Percentiles rank a stretch among this genome's conserved stretches.
Conservation (phyloP, 2,329 filamentous ascomycete genomes). For the Colletotrichum caudatum region DNA sequence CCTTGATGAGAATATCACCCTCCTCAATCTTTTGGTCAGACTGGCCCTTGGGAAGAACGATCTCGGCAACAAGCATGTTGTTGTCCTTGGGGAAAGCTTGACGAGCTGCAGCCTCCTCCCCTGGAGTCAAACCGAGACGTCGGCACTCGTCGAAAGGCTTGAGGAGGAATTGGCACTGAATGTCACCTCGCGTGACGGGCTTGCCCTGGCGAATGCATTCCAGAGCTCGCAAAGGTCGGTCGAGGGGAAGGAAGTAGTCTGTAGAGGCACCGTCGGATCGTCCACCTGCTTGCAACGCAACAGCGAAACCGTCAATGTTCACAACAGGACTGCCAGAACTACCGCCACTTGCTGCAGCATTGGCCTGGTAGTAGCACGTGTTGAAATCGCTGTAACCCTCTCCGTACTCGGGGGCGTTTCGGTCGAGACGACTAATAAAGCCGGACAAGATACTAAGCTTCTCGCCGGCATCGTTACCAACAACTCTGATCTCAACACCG, state of each 20-base stretch:
- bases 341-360: slow-evolving; percentile 94
- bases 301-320: slow-evolving; percentile 90
- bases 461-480: slow-evolving; percentile 98
- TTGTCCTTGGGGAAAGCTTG: slow-evolving; percentile 91
- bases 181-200: slow-evolving; percentile 89
- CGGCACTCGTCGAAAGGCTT: slow-evolving; percentile 98
- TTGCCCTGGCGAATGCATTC: slow-evolving; percentile 83
- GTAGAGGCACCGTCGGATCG: slow-evolving; percentile 95
- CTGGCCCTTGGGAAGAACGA: slow-evolving; percentile 90
- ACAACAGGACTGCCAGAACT: slow-evolving; percentile 99
- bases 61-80: slow-evolving; percentile 96
- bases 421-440: slow-evolving; percentile 94
- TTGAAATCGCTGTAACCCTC: slow-evolving; percentile 99
- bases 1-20: slow-evolving; percentile 91
- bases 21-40: slow-evolving; percentile 90
- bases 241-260: slow-evolving; percentile 95
- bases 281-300: slow-evolving; percentile 94
- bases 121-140: slow-evolving; percentile 83
- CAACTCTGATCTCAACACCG: slow-evolving; percentile 93
- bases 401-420: slow-evolving; percentile 97
- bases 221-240: slow-evolving; percentile 88
- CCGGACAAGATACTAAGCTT: slow-evolving; percentile 98
- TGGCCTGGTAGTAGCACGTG: slow-evolving; percentile 95
- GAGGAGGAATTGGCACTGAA: slow-evolving; percentile 96
- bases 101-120: slow-evolving; percentile 88